Evolutionary conservation across 768 basidiomycete species (phyloP).

Genomic region (Suillus lakei): DNA sequence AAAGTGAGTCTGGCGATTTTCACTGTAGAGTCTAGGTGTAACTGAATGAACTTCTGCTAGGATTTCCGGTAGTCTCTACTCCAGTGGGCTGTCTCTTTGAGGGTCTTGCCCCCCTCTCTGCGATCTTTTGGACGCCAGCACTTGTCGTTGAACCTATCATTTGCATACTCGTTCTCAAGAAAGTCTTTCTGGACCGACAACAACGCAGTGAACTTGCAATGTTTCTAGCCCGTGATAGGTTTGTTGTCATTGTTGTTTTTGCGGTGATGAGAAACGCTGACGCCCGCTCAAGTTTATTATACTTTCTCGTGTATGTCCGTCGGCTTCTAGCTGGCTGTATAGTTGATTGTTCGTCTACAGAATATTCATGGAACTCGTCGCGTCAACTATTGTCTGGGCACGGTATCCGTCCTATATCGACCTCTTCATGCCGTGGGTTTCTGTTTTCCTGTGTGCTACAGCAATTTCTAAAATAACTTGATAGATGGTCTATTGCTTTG

Average conservation of each 20-base stretch:
- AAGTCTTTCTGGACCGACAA: slow-evolving; percentile 15
- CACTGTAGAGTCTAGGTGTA: neutral
- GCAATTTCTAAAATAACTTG: neutral
- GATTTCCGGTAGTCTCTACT: slow-evolving; percentile 24
- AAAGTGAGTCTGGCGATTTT: slow-evolving; percentile 8
- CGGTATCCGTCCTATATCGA: slow-evolving; percentile 22
- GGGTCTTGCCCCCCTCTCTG: slow-evolving; percentile 21
- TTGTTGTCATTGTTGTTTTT: slow-evolving; percentile 3
- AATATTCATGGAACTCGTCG: slow-evolving; percentile 23
- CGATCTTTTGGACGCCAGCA: slow-evolving; percentile 30
- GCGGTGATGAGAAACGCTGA: neutral
- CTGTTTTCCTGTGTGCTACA: neutral
- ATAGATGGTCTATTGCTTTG: slow-evolving; percentile 29
- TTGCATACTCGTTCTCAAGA: slow-evolving; percentile 25
- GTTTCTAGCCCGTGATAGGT: slow-evolving; percentile 17
- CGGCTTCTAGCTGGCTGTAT: neutral
- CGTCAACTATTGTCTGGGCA: slow-evolving; percentile 25
- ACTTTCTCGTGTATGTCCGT: slow-evolving; percentile 25
- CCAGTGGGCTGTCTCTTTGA: slow-evolving; percentile 26
- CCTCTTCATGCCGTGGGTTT: slow-evolving; percentile 27
- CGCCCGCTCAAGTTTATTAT: slow-evolving; percentile 19
- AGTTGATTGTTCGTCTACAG: slow-evolving; percentile 11
- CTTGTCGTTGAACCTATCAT: slow-evolving; percentile 30
- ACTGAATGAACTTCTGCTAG: slow-evolving; percentile 12
- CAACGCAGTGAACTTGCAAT: slow-evolving; percentile 9